These are phyloP conservation scores for Teratosphaeria destructans DNA, from an alignment of 2,329 filamentous ascomycete species.

Conservation along the genomic window DNA sequence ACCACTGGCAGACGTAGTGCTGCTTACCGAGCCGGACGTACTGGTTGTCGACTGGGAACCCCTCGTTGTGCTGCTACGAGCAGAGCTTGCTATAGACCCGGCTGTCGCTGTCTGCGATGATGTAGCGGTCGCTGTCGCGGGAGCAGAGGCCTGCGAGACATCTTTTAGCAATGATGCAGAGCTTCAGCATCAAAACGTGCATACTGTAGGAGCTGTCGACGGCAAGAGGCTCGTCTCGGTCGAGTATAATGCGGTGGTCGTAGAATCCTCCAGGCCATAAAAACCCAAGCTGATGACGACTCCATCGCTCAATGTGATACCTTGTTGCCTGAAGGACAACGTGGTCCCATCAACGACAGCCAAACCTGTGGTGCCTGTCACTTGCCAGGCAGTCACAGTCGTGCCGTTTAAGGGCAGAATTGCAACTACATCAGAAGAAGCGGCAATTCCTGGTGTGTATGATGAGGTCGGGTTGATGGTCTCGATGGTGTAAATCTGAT, in stretches of 20 bases:
- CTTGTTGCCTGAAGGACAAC: conserved; percentile 6
- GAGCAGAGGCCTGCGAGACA: background rate
- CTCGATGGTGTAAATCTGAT: background rate
- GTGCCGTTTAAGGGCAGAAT: conserved; percentile 6
- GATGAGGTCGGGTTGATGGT: background rate
- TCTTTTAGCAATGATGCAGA: background rate
- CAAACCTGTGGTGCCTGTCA: conserved; percentile 8
- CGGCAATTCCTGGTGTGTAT: background rate
- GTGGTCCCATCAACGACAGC: conserved; percentile 12
- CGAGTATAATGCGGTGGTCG: conserved; percentile 6
- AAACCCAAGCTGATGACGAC: conserved; percentile 9
- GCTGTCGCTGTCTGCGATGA: background rate
- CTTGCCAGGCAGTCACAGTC: conserved; percentile 9
- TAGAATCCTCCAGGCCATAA: conserved; percentile 8
- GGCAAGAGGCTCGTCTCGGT: background rate
- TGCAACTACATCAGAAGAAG: conserved; percentile 3
- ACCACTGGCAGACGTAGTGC: background rate
- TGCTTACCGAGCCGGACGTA: background rate
- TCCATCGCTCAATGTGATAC: conserved; percentile 10
- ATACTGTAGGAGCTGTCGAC: background rate
- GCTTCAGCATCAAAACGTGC: background rate
- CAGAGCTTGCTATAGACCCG: background rate
- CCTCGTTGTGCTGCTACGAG: background rate
- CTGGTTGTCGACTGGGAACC: background rate
- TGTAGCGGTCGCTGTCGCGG: background rate